These are phyloP conservation scores for Protomyces inouyei DNA, from an alignment of 1,139 yeast genomes.

Conservation along the genomic window DNA sequence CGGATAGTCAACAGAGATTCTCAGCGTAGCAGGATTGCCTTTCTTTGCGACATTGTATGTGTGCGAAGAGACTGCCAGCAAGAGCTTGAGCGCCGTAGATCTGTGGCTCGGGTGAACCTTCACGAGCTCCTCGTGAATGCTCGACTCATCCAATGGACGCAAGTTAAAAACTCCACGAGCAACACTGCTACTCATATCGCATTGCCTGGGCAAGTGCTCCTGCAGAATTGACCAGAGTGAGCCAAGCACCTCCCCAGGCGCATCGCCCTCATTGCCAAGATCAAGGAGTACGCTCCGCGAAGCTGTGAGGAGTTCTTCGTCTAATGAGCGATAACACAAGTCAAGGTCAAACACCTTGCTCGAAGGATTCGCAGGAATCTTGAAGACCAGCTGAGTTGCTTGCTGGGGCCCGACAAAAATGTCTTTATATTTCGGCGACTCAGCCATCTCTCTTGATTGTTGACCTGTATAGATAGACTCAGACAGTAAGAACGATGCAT, in stretches of 20 bases:
- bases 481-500: constrained; percentile 41
- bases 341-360: not conserved
- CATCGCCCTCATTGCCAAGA: not conserved
- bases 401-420: not conserved
- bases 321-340: not conserved
- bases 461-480: constrained; percentile 44
- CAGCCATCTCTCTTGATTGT: constrained; percentile 38
- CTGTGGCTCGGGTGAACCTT: not conserved
- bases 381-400: not conserved
- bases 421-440: not conserved
- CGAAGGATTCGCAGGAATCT: not conserved
- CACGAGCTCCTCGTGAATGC: not conserved
- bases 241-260: not conserved
- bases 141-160: not conserved
- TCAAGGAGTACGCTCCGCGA: not conserved
- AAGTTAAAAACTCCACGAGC: not conserved
- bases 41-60: not conserved
- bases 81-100: not conserved
- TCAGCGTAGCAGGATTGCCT: not conserved
- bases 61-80: not conserved
- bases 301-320: not conserved
- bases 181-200: not conserved
- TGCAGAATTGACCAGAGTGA: not conserved
- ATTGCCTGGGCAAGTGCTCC: not conserved
- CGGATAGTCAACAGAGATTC: not conserved